Conservation (phyloP, 495 filamentous ascomycete genomes). For the Tuber melanosporum region DNA sequence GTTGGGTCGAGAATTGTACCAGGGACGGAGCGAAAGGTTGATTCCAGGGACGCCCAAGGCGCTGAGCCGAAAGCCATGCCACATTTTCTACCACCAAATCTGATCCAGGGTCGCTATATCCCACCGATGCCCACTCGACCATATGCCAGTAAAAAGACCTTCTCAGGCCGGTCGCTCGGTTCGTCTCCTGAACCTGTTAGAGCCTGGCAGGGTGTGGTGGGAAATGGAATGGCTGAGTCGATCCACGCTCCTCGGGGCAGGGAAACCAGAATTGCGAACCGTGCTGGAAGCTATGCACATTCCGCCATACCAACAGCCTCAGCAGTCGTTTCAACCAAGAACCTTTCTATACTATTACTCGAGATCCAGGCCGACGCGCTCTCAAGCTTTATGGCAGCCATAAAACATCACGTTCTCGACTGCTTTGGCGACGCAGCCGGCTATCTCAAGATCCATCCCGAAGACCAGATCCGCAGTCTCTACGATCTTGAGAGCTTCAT, state of each 20-base stretch:
- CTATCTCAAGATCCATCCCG: constrained; percentile 19
- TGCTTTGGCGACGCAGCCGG: constrained; percentile 12
- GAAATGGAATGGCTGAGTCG: background rate
- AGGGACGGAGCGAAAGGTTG: background rate
- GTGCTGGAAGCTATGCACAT: background rate
- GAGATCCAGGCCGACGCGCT: background rate
- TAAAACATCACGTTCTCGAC: constrained; percentile 5
- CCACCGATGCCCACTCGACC: background rate
- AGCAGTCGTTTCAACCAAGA: background rate
- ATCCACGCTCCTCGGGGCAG: background rate
- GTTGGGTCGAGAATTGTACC: background rate
- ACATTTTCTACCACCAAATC: background rate
- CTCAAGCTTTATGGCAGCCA: background rate
- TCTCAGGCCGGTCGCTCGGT: background rate
- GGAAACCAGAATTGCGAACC: background rate
- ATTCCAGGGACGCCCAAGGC: background rate
- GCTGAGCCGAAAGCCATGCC: background rate
- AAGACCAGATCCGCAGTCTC: constrained; percentile 21
- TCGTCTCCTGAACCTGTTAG: background rate
- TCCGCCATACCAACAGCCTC: background rate
- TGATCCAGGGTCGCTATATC: background rate
- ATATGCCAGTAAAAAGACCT: background rate
- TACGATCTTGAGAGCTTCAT: constrained; percentile 26
- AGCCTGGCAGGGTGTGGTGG: background rate
- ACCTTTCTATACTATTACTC: background rate